Percentiles rank a stretch among this genome's conserved stretches.
Evolutionary conservation across 2,329 filamentous ascomycete genomes (phyloP).

Genomic region (Pseudogymnoascus sp.): DNA sequence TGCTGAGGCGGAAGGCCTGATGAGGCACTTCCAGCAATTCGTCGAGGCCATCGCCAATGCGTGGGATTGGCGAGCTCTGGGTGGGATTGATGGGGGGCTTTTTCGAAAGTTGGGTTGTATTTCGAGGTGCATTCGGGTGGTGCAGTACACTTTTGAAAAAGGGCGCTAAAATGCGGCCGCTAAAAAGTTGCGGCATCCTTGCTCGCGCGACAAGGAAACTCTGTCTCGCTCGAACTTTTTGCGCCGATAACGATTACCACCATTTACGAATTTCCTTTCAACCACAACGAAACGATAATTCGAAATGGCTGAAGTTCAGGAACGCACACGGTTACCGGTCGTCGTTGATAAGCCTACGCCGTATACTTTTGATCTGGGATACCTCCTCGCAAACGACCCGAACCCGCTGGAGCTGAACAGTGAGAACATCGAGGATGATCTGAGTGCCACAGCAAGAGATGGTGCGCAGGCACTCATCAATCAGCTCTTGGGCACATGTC

Average conservation of each 20-base stretch:
- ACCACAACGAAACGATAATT: background rate
- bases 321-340: slow-evolving; percentile 40
- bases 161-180: slow-evolving; percentile 19
- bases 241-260: slow-evolving; percentile 2
- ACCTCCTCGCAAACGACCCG: slow-evolving; percentile 77
- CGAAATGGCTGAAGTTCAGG: slow-evolving; percentile 5
- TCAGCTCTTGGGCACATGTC: slow-evolving; percentile 83
- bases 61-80: slow-evolving; percentile 7
- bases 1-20: slow-evolving; percentile 35
- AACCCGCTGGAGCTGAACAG: slow-evolving; percentile 62
- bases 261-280: background rate
- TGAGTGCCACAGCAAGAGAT: slow-evolving; percentile 71
- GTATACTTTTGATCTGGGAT: slow-evolving; percentile 85
- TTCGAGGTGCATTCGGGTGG: background rate
- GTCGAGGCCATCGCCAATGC: slow-evolving; percentile 42
- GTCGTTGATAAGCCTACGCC: slow-evolving; percentile 75
- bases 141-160: slow-evolving; percentile 3
- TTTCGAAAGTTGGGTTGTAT: background rate
- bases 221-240: background rate
- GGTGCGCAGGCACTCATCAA: slow-evolving; percentile 88
- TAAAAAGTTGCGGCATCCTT: slow-evolving; percentile 11
- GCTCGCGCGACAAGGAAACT: background rate
- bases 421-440: slow-evolving; percentile 51
- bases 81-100: background rate
- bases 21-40: slow-evolving; percentile 51